Evolutionary conservation across 805 yeast species (phyloP).

Genomic region (Yarrowia sp.): DNA sequence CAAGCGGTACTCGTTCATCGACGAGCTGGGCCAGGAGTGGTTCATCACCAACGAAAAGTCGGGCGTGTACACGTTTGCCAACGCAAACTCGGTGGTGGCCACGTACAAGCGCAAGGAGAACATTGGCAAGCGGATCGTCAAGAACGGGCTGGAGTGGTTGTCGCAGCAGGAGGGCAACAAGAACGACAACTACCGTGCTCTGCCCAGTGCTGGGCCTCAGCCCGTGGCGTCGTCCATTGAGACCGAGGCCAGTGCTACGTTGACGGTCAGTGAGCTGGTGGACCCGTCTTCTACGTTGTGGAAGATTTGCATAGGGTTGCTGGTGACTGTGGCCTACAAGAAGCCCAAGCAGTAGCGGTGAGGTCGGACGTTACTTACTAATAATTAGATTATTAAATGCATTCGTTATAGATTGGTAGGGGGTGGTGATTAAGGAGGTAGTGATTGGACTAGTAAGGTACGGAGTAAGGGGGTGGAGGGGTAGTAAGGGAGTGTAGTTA

Average conservation of each 20-base stretch:
- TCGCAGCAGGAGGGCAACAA: conserved; percentile 12
- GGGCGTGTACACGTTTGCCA: conserved; percentile 2
- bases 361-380: neutral
- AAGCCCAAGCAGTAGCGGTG: neutral
- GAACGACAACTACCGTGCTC: conserved; percentile 3
- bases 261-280: conserved; percentile 2
- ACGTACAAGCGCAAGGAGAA: conserved; percentile 12
- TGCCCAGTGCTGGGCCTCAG: conserved; percentile 7
- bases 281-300: neutral
- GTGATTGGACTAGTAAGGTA: too few relatives aligned
- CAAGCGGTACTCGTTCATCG: conserved; percentile 18
- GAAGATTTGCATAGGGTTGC: conserved; percentile 8
- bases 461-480: too few relatives aligned
- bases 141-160: conserved; percentile 22
- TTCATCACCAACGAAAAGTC: conserved; percentile 15
- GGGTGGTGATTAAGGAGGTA: too few relatives aligned
- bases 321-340: conserved; percentile 11
- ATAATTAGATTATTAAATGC: neutral
- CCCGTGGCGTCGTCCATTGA: conserved; percentile 20
- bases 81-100: conserved; percentile 14
- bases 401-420: neutral
- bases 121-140: conserved; percentile 19
- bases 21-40: conserved; percentile 22
- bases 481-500: too few relatives aligned
- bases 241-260: conserved; percentile 14